A percentile compares a stretch with the other conserved stretches of the same genome.
These are phyloP conservation scores for Krasilnikovozyma curviuscula DNA, from an alignment of 768 basidiomycete genomes.

Conservation along the genomic window DNA sequence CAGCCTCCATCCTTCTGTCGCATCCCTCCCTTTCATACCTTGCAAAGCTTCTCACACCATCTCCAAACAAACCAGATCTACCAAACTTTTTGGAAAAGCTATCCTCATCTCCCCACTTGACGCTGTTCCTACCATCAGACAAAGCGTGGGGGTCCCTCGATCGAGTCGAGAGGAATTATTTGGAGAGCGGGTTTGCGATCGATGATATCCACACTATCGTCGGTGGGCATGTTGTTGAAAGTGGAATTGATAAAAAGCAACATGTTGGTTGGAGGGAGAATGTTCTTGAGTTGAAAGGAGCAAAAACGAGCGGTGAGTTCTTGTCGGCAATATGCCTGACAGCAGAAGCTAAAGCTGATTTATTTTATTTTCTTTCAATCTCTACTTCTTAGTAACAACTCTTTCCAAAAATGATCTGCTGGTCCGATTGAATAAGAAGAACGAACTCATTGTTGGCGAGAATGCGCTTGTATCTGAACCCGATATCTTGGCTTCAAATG, in stretches of 20 bases:
- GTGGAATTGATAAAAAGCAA: conserved; percentile 34
- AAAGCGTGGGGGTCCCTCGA: conserved; percentile 63
- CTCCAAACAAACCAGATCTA: background rate
- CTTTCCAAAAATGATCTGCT: too few species aligned
- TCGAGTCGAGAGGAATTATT: conserved; percentile 58
- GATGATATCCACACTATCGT: conserved; percentile 62
- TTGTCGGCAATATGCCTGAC: too few species aligned
- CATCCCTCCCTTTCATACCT: conserved; percentile 3
- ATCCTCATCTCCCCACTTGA: conserved; percentile 37
- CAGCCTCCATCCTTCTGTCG: background rate
- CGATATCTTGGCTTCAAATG: conserved; percentile 53
- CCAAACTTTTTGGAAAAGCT: too few species aligned
- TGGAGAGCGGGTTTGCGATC: conserved; percentile 69
- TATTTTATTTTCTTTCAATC: too few species aligned
- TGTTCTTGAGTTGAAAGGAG: background rate
- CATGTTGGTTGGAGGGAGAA: conserved; percentile 1
- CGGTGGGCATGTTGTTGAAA: conserved; percentile 27
- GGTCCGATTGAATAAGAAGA: too few species aligned
- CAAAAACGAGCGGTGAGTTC: background rate
- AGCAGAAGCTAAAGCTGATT: conserved; percentile 6
- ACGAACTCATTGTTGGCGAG: too few species aligned
- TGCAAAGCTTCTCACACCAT: background rate
- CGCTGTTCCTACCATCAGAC: conserved; percentile 74
- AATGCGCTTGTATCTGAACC: too few species aligned
- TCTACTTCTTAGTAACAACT: too few species aligned